Base-by-base conservation (phyloP, 192 early-diverging fungal species). In the Cladochytrium replicatum region DNA sequence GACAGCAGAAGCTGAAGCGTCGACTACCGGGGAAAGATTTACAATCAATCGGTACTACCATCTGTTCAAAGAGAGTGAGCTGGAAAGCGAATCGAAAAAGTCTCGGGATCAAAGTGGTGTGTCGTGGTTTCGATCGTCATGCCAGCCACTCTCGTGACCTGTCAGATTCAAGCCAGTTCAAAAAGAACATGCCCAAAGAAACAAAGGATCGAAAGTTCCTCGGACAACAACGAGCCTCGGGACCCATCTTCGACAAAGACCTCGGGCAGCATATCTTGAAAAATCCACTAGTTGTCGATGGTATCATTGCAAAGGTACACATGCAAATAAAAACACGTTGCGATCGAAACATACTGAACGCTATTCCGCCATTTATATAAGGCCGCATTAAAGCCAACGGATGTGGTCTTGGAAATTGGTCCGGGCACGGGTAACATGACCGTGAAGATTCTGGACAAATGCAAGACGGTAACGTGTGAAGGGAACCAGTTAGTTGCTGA, bases 401-500 rank as follows among this genome's bases (percentile, higher is more conserved):
- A 76, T 50, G 50, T 51, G 23, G 74, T 76, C 8, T 63, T 76
- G 8, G 95, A 99, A 74, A 84, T 99, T 31, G 95, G 95, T 61
- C 95, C 95, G 1, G 95, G 95, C 78, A 99, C 95, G 24, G 95
- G 95, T 68, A 99, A 99, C 66, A 78, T 99, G 58, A 93, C 92
- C 1, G 82, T 97, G 29, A 85, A 86, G 66, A 93, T 97, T 48
- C 72, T 99, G 46, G 85, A 85, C 52, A 80, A 85, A 42, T 86
- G 84, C 30, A 99, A 99, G 60, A 91, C 85, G 68, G 89, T 93
- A n/a, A n/a, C n/a, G n/a, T n/a, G n/a, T n/a, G n/a, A n/a, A n/a
- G n/a, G n/a, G n/a, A n/a, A n/a, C n/a, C n/a, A n/a, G n/a, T n/a
- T n/a, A n/a, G n/a, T n/a, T n/a, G n/a, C n/a, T n/a, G n/a, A n/a